These are phyloP conservation scores for Thelephora aurantiotincta DNA, from an alignment of 768 basidiomycete genomes.

Conservation along the genomic window DNA sequence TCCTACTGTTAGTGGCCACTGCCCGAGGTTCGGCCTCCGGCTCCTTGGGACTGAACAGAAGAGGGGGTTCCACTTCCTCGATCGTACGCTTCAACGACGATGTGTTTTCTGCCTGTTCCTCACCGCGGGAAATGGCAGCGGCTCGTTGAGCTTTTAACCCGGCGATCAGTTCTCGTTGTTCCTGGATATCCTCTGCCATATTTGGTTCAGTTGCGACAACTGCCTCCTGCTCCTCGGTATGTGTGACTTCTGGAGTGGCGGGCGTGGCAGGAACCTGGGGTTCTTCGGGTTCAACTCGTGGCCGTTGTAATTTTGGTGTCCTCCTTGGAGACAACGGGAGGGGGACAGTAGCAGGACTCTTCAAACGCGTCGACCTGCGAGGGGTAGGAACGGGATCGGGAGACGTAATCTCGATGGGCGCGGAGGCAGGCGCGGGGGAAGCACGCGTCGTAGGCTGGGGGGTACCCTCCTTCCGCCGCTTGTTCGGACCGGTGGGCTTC, in stretches of 20 bases:
- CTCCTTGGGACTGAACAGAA: constrained; percentile 56
- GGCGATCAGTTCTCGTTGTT: constrained; percentile 67
- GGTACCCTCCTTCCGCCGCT: constrained; percentile 54
- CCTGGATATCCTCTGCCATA: constrained; percentile 56
- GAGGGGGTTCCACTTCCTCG: constrained; percentile 36
- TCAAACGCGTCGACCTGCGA: constrained; percentile 27
- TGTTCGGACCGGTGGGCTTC: constrained; percentile 25
- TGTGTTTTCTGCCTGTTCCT: constrained; percentile 9
- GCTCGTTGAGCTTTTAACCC: constrained; percentile 55
- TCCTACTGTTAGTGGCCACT: constrained; percentile 51
- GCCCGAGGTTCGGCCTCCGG: constrained; percentile 40
- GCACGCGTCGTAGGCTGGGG: constrained; percentile 14
- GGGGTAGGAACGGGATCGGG: constrained; percentile 12
- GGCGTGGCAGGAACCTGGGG: constrained; percentile 21
- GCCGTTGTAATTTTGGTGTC: constrained; percentile 21
- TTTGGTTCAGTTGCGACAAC: constrained; percentile 38
- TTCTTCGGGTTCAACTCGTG: constrained; percentile 20
- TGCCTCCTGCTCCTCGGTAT: constrained; percentile 51
- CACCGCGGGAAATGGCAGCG: constrained; percentile 12
- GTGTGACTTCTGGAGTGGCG: constrained; percentile 45
- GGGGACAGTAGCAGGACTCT: constrained; percentile 26
- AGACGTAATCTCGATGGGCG: constrained; percentile 5
- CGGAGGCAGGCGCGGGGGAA: constrained; percentile 6
- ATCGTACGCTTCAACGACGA: constrained; percentile 31
- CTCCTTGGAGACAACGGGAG: constrained; percentile 21